These are phyloP conservation scores for Remersonia thermophila DNA, from an alignment of 2,329 filamentous ascomycete species.

Conservation along the genomic window DNA sequence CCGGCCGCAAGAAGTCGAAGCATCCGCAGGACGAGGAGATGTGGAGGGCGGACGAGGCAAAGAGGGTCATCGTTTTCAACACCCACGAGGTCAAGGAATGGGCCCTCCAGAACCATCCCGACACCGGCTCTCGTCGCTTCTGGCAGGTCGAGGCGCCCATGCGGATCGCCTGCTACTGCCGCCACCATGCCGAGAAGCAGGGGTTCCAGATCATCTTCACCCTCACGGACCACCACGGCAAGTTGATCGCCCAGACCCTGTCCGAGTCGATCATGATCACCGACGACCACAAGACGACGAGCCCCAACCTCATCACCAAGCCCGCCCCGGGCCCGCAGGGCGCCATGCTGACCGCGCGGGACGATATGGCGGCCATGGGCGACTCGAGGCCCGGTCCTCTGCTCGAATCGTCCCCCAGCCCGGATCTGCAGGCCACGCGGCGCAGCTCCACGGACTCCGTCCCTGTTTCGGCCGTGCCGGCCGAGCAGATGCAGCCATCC, in stretches of 20 bases:
- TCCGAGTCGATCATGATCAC: conserved; percentile 91
- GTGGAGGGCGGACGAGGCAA: conserved; percentile 69
- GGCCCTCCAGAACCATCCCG: conserved; percentile 33
- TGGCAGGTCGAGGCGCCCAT: conserved; percentile 78
- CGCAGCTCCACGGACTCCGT: conserved; percentile 3
- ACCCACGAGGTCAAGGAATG: conserved; percentile 78
- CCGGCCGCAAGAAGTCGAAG: conserved; percentile 83
- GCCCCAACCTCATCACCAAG: conserved; percentile 28
- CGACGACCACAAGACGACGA: conserved; percentile 88
- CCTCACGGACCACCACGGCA: conserved; percentile 67
- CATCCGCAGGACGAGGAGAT: conserved; percentile 85
- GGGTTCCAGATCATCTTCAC: conserved; percentile 93
- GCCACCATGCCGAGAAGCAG: conserved; percentile 85
- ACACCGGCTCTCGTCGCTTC: conserved; percentile 5
- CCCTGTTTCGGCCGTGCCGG: conserved; percentile 2
- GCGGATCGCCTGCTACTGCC: conserved; percentile 94
- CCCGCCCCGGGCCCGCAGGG: conserved; percentile 10
- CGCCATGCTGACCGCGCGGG: conserved; percentile 5
- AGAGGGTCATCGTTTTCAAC: conserved; percentile 83
- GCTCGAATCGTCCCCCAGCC: conserved; percentile 7
- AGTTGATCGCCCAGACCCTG: conserved; percentile 71
- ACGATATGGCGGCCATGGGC: conserved; percentile 1
- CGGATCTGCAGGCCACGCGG: conserved; percentile 6
- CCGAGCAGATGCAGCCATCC: conserved; percentile 3
- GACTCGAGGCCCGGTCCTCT: background rate